Percentiles rank a stretch among this genome's conserved stretches.
Conservation (phyloP, 352 stramenopile genomes). For the Phytophthora europaea region DNA sequence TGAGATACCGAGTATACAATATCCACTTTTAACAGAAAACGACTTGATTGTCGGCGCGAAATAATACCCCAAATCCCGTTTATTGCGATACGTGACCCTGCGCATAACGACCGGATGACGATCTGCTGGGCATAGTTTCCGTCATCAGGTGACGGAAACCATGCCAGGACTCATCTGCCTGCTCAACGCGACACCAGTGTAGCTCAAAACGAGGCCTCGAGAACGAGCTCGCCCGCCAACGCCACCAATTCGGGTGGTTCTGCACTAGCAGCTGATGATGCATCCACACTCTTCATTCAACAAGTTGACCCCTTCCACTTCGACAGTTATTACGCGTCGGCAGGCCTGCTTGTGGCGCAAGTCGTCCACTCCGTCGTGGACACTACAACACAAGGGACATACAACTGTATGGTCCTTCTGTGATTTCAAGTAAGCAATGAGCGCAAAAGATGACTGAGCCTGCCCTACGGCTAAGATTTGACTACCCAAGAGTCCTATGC, state of each 20-base stretch:
- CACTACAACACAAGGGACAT: too few relatives aligned
- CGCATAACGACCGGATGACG: not conserved
- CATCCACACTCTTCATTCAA: not conserved
- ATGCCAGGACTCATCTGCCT: not conserved
- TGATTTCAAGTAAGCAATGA: too few relatives aligned
- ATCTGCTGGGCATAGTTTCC: not conserved
- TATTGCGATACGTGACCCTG: not conserved
- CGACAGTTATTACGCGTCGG: too few relatives aligned
- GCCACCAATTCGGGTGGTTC: not conserved
- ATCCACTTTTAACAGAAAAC: not conserved
- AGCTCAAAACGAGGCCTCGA: not conserved
- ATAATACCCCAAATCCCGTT: not conserved
- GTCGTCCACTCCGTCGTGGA: too few relatives aligned
- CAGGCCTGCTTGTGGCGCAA: too few relatives aligned
- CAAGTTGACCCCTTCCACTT: not conserved
- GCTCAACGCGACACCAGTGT: not conserved
- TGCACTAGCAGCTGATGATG: not conserved
- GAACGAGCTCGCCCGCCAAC: not conserved
- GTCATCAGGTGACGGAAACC: too few relatives aligned
- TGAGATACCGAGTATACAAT: not conserved
- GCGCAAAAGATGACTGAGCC: too few relatives aligned
- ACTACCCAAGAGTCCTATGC: too few relatives aligned
- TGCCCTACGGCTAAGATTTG: too few relatives aligned
- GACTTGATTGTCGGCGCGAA: not conserved
- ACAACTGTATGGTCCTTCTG: too few relatives aligned